Base-by-base conservation (phyloP, 2,329 filamentous ascomycete genomes). In the Clarireedia homoeocarpa region DNA sequence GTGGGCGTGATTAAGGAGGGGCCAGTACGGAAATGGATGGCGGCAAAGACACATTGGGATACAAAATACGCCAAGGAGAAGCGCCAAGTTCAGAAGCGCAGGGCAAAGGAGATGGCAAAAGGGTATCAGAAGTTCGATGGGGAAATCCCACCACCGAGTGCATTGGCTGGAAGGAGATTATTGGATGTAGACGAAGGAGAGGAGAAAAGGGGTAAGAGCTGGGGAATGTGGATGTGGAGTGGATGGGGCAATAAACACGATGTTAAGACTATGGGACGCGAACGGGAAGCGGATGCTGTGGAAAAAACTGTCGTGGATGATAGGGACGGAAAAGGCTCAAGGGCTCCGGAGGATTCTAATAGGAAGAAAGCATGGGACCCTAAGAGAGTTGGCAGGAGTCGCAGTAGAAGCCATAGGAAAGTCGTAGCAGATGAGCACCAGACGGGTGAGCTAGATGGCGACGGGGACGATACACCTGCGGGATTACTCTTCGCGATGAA, bases 221-320 rank as follows among this genome's bases (percentile, higher is more conserved):
- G 86, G 71, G 89, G 87, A 6, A 75, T 96, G 70, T 82, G 85
- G 2, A 74, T 96, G 61, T 97, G 92, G 92, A 88, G 84, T 50
- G 76, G 86, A 1, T 95, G 91, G 88, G 91, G 89, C 14, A 91
- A 86, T 47, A 95, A 88, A 68, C 90, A 96, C 67, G 94, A 97
- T 67, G 81, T 92, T 70, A 78, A 78, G 59, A 88, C 87, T 0
- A 77, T 95, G 3, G 73, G 76, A 48, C 74, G 81, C 3, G 81
- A 85, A 67, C 70, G 79, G 52, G 76, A 77, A 60, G 77, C 77
- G 0, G 75, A 77, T 2, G 38, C 6, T 4, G 38, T 71, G 0
- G 64, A 65, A 23, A 65, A 59, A 10, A 61, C 65, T 24, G 63
- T 65, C 6, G 72, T 73, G 1, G 73, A 70, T 4, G 68, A 66